Evolutionary conservation across 768 basidiomycete genomes (phyloP).

Genomic region (Leucogyrophana mollusca): DNA sequence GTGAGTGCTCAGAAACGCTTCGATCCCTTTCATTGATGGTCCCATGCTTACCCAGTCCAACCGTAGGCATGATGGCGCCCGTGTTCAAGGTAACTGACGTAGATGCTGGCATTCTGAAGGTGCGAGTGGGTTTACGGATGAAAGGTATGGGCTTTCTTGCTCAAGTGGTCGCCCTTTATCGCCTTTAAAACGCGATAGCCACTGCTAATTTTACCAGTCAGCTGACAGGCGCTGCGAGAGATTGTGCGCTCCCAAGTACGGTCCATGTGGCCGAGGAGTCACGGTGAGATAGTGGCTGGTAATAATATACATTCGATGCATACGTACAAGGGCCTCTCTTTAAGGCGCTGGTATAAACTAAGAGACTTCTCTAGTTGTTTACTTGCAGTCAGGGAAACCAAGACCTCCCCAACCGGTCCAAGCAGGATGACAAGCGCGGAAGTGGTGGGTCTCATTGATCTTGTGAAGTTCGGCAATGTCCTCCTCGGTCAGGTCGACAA

Average conservation of each 20-base stretch:
- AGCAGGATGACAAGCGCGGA: constrained; percentile 60
- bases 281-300: neutral
- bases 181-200: neutral
- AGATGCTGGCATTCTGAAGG: constrained; percentile 45
- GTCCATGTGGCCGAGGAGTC: neutral
- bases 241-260: neutral
- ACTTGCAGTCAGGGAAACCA: constrained; percentile 54
- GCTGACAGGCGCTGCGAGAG: constrained; percentile 5
- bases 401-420: constrained; percentile 63
- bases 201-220: constrained; percentile 2
- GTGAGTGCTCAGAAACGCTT: neutral
- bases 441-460: constrained; percentile 57
- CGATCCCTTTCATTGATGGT: neutral
- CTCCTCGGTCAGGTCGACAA: constrained; percentile 59
- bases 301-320: neutral
- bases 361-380: neutral
- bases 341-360: neutral
- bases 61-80: constrained; percentile 71
- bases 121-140: neutral
- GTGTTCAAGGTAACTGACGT: constrained; percentile 66
- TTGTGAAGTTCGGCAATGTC: constrained; percentile 54
- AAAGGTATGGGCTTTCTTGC: neutral
- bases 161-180: neutral
- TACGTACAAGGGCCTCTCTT: no score
- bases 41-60: constrained; percentile 62